Conservation (phyloP, 176 grass and related monocot species). For the Pontederia crassipes region DNA sequence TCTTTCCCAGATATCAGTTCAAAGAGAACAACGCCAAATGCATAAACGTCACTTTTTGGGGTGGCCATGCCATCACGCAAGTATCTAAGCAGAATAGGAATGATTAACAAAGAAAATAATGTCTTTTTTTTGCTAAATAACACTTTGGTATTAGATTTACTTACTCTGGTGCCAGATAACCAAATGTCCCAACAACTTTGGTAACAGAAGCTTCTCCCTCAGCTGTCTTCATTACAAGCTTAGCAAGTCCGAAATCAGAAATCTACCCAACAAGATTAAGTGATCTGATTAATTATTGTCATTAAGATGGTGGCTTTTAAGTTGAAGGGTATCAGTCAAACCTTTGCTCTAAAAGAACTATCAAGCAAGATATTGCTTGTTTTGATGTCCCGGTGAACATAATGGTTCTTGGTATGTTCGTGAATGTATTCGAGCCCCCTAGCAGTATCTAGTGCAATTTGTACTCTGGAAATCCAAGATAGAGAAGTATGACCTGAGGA, state of each 20-base stretch:
- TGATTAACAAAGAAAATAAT: not conserved
- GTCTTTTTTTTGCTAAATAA: not conserved
- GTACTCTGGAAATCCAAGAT: slow-evolving; percentile 96
- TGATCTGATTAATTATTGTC: not conserved
- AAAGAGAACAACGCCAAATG: slow-evolving; percentile 92
- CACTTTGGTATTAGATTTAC: slow-evolving; percentile 9
- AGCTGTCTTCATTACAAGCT: slow-evolving; percentile 66
- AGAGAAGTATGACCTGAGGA: slow-evolving; percentile 67
- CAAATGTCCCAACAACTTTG: slow-evolving; percentile 98
- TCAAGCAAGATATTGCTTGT: slow-evolving; percentile 98
- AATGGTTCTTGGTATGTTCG: slow-evolving; percentile 97
- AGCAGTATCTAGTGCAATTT: slow-evolving; percentile 91
- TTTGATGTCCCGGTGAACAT: slow-evolving; percentile 99
- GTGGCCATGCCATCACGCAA: slow-evolving; percentile 88
- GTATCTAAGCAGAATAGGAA: slow-evolving; percentile 34
- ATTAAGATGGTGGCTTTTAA: not conserved
- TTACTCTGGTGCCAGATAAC: slow-evolving; percentile 98
- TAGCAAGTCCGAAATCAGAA: slow-evolving; percentile 98
- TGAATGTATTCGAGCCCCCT: slow-evolving; percentile 99
- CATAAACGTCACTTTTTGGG: slow-evolving; percentile 96
- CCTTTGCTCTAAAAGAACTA: slow-evolving; percentile 86
- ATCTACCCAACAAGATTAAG: slow-evolving; percentile 30
- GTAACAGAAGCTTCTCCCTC: slow-evolving; percentile 93
- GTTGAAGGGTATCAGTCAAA: slow-evolving; percentile 21
- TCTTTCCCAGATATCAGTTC: slow-evolving; percentile 94